Evolutionary conservation across 495 filamentous ascomycete genomes (phyloP), one percentile per base, ranked within the genome.

Genomic region (Penicillium chermesinum): DNA sequence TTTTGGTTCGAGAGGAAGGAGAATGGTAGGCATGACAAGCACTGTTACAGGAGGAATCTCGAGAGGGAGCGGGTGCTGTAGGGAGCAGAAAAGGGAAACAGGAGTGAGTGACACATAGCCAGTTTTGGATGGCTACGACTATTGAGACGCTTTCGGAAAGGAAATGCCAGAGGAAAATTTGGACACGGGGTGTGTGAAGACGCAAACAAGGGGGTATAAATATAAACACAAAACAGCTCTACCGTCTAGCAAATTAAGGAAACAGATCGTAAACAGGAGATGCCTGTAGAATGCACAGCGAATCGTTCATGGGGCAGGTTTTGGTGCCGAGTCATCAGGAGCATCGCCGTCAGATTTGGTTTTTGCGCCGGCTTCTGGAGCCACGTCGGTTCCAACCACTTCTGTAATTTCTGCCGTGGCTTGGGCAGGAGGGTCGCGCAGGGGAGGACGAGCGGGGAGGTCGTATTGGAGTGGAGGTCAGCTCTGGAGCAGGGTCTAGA

Each of bases 401-500:
- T n/a, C 45, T 14, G 49, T 46, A 27, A 58, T 53, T 2, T 43
- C 49, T 14, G 49, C 44, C 7, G 51, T 38, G 2, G 48, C 19
- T 19, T 57, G 48, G 1, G 52, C 36, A 8, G 50, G 46, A 2
- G 54, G 39, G 9, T 61, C 57, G 32, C 50, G 61, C 35, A 71
- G 52, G 10, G 69, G n/a, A 74, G 13, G 69, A 72, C 20, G 69
- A 71, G 27, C 69, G 69, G 1, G 66, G 67, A 20, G 69, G 67
- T 1, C 61, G 57, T 19, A 51, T 15, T 7, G 64, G 62, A 52
- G 58, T 69, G 17, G 61, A 52, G 33, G 64, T 64, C 13, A 70
- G 46, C 13, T 71, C 63, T 12, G 59, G 58, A 16, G 67, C 59
- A 44, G 71, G 67, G 7, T 67, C 64, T 17, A 74, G 63, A 17